Evolutionary conservation across 2,329 filamentous ascomycete genomes (phyloP), one percentile per base, ranked within the genome.

Genomic region (Penicillium sp.): DNA sequence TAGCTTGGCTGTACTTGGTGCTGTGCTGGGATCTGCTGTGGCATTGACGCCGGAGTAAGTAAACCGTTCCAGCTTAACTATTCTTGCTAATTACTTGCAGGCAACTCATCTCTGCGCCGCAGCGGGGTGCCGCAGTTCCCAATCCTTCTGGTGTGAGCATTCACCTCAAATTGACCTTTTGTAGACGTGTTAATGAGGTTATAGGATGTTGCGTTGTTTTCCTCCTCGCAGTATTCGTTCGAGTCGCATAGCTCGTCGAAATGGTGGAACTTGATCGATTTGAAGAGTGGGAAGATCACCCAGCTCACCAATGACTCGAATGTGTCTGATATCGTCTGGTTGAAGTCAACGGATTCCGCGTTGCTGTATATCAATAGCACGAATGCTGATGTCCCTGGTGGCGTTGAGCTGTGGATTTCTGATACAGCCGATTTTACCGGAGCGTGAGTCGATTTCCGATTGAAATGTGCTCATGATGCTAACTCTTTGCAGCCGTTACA

Each of bases 151-250:
- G 64, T 10, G 64, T 67, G 48, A 48, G 62, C 56, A 13, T 4
- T n/a, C n/a, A n/a, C n/a, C n/a, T n/a, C n/a, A n/a, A n/a, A n/a
- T n/a, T n/a, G n/a, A n/a, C n/a, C n/a, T n/a, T n/a, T n/a, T n/a
- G n/a, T n/a, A n/a, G n/a, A n/a, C n/a, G n/a, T n/a, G n/a, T 22
- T 18, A 29, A 26, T 9, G 30, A 14, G 8, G 13, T 10, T 33
- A 37, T 41, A 66, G 61, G 56, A 61, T 45, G 54, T 69, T 20
- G 72, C 70, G 1, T 44, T 75, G 28, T 74, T 72, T 36, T 59
- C 80, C 61, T 70, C 80, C 11, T 85, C 83, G 0, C 79, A 81
- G 1, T 95, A 94, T 62, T 89, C 80, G 4, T 95, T 95, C 62
- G 72, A 83, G 26, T 73, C 77, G 0, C 86, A 93, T 58, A 72